Evolutionary conservation across 805 yeast genomes (phyloP).

Genomic region (Candida palmyrensis): DNA sequence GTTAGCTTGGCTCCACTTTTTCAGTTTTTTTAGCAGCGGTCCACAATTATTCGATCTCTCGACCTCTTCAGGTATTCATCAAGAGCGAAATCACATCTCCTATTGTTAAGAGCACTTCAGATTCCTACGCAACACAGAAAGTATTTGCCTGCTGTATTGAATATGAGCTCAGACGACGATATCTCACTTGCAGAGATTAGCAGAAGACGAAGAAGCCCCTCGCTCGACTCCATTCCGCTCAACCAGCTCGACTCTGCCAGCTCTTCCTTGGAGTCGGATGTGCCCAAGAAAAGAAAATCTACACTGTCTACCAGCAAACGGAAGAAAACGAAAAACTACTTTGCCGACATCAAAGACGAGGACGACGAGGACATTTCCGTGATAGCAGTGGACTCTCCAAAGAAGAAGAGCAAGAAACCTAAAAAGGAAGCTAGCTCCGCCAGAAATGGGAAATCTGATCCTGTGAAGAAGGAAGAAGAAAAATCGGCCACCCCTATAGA

Average conservation of each 20-base stretch:
- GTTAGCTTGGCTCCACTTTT: neutral
- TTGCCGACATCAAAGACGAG: slow-evolving; percentile 5
- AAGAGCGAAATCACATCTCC: too few species aligned
- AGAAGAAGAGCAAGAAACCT: slow-evolving; percentile 4
- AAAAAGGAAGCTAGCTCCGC: slow-evolving; percentile 2
- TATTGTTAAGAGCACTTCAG: neutral
- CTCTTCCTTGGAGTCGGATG: neutral
- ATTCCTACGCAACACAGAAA: too few species aligned
- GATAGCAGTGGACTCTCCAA: slow-evolving; percentile 6
- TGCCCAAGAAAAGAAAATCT: slow-evolving; percentile 1
- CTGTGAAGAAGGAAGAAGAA: slow-evolving; percentile 4
- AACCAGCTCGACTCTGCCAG: slow-evolving; percentile 1
- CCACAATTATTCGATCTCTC: neutral
- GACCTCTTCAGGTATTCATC: too few species aligned
- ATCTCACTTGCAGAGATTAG: slow-evolving; percentile 4
- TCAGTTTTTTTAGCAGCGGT: neutral
- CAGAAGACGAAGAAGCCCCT: slow-evolving; percentile 3
- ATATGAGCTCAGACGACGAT: slow-evolving; percentile 5
- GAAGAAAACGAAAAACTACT: neutral
- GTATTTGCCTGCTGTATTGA: neutral
- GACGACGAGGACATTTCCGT: slow-evolving; percentile 9
- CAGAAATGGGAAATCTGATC: slow-evolving; percentile 4
- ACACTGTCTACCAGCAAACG: neutral
- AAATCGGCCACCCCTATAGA: slow-evolving; percentile 6
- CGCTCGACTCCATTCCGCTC: slow-evolving; percentile 2